A percentile compares a stretch with the other conserved stretches of the same genome.
phyloP scores from a whole-genome alignment of 768 basidiomycete genomes.

The Mrakia gelida region DNA sequence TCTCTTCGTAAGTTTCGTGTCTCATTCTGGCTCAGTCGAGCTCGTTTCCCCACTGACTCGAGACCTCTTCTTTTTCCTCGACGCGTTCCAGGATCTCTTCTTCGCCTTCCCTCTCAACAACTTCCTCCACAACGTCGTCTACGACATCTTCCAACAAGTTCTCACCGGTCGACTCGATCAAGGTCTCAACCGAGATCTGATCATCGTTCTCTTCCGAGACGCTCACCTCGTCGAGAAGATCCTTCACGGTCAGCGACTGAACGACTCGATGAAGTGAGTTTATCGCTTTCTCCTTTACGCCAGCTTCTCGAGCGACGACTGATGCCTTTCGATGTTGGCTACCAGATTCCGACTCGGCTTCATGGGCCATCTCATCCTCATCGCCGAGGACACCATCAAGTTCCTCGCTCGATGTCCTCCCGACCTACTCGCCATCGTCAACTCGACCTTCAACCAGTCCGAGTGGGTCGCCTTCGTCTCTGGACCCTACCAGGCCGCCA shows the following conservation, averaged over 20 bases:
- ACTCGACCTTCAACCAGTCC: conserved; percentile 63
- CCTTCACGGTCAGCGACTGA: conserved; percentile 74
- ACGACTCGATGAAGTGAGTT: conserved; percentile 51
- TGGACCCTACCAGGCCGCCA: conserved; percentile 79
- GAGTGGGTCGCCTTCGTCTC: conserved; percentile 88
- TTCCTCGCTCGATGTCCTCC: conserved; percentile 82
- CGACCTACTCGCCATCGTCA: conserved; percentile 64
- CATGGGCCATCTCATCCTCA: conserved; percentile 94
- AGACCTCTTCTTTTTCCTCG: too few species aligned
- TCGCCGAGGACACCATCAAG: conserved; percentile 88
- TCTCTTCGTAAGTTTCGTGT: conserved; percentile 59
- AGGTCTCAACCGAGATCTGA: conserved; percentile 79
- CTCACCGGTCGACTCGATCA: conserved; percentile 74
- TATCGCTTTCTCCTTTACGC: background rate
- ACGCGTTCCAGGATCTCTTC: conserved; percentile 70
- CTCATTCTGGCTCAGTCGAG: background rate
- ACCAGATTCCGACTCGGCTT: conserved; percentile 62
- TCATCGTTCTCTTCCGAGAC: conserved; percentile 78
- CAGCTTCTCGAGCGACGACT: background rate
- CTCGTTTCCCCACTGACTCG: background rate
- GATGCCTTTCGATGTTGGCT: background rate
- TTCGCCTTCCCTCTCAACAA: conserved; percentile 97
- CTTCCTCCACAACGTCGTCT: conserved; percentile 92
- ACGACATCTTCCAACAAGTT: conserved; percentile 92
- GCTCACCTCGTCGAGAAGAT: conserved; percentile 77